These are phyloP conservation scores for Paramecium caudatum DNA, from an alignment of 73 alveolate species.

Conservation along the genomic window DNA sequence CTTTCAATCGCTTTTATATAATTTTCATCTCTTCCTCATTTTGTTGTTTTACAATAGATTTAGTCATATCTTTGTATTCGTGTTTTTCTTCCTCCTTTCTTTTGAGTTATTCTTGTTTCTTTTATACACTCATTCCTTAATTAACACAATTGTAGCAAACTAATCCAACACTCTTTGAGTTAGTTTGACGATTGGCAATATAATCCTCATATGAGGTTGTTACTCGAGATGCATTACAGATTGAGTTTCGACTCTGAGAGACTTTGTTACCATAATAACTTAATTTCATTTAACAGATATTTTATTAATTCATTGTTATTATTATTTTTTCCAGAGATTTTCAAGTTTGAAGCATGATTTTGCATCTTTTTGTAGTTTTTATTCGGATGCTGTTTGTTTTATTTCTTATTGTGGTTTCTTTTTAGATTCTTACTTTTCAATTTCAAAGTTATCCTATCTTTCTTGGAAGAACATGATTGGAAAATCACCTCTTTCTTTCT, in stretches of 20 bases:
- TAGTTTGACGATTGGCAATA: slow-evolving; percentile 25
- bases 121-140: background rate
- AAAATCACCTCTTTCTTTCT: too few relatives aligned
- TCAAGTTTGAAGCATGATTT: too few relatives aligned
- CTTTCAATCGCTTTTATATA: slow-evolving; percentile 1
- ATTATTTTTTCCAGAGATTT: too few relatives aligned
- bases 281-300: slow-evolving; percentile 48
- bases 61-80: background rate
- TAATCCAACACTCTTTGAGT: background rate
- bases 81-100: background rate
- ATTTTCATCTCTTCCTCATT: background rate
- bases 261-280: too few relatives aligned
- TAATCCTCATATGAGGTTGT: slow-evolving; percentile 9
- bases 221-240: background rate
- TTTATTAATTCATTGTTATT: too few relatives aligned
- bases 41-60: background rate
- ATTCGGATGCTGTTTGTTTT: too few relatives aligned
- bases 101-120: background rate
- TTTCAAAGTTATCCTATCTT: too few relatives aligned
- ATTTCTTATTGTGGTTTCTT: too few relatives aligned
- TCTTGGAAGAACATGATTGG: too few relatives aligned
- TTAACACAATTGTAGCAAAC: slow-evolving; percentile 11
- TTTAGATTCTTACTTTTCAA: too few relatives aligned
- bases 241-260: too few relatives aligned
- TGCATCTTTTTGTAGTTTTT: too few relatives aligned